Conservation (phyloP, 2,329 filamentous ascomycete species). For the Leptodontidium sp. region DNA sequence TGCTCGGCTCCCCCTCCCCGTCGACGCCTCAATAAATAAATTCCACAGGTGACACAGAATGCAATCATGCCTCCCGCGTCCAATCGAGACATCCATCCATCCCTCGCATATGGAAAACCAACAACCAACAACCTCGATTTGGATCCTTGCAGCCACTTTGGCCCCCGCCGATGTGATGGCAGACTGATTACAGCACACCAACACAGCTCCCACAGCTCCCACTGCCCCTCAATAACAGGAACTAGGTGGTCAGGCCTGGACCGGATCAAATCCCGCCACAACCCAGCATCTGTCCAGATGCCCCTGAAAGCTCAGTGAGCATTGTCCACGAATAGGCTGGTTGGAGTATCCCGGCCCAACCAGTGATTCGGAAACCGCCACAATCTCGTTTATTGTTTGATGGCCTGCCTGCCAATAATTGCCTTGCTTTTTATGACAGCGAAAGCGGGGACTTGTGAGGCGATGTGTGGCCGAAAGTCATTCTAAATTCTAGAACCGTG, state of each 20-base stretch:
- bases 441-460: slow-evolving; percentile 2
- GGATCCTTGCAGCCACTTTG: slow-evolving; percentile 12
- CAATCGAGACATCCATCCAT: too few species aligned
- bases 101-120: not conserved
- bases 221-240: slow-evolving; percentile 9
- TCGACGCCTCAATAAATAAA: not conserved
- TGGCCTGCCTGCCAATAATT: too few species aligned
- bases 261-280: too few species aligned
- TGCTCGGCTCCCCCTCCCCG: too few species aligned
- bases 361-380: not conserved
- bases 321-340: not conserved
- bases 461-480: not conserved
- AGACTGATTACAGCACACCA: not conserved
- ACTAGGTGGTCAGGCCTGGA: too few species aligned
- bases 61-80: not conserved
- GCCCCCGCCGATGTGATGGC: too few species aligned
- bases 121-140: too few species aligned
- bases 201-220: not conserved
- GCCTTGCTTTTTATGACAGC: not conserved
- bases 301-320: not conserved
- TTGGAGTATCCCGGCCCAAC: not conserved
- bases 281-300: too few species aligned
- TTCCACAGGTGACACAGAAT: too few species aligned
- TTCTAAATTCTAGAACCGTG: too few species aligned
- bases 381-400: slow-evolving; percentile 2